Conservation (phyloP, 805 yeast species). For the Jamesozyma rosinii region DNA sequence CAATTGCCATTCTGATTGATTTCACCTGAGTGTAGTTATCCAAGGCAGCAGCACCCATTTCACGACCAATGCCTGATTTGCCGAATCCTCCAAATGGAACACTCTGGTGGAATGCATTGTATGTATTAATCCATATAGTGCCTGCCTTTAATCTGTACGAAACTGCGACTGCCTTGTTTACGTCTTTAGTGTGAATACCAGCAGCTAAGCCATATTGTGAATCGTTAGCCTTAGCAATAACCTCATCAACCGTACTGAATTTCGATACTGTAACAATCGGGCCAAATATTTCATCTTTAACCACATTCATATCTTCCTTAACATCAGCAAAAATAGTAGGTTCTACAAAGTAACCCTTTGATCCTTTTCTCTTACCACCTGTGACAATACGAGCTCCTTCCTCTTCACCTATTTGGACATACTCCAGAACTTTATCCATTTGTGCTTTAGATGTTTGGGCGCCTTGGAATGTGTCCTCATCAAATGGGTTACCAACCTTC, state of each 20-base stretch:
- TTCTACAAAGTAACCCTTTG: conserved; percentile 57
- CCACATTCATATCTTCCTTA: conserved; percentile 56
- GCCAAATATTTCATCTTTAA: conserved; percentile 77
- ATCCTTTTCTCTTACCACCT: conserved; percentile 58
- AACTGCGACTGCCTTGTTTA: conserved; percentile 67
- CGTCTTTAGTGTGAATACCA: conserved; percentile 72
- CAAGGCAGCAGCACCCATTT: conserved; percentile 82
- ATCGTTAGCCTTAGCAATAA: conserved; percentile 66
- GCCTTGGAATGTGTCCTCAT: conserved; percentile 72
- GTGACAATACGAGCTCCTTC: conserved; percentile 75
- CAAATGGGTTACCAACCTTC: conserved; percentile 79
- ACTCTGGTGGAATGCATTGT: conserved; percentile 77
- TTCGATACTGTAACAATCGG: conserved; percentile 82
- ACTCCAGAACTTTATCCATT: conserved; percentile 65
- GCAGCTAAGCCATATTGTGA: conserved; percentile 83
- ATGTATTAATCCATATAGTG: conserved; percentile 84
- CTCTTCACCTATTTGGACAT: conserved; percentile 63
- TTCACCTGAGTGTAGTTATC: conserved; percentile 78
- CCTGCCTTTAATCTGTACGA: conserved; percentile 74
- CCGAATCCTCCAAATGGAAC: conserved; percentile 93
- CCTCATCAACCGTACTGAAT: conserved; percentile 78
- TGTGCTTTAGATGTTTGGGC: conserved; percentile 83
- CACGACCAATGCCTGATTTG: conserved; percentile 87
- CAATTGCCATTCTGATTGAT: conserved; percentile 45
- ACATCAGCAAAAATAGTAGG: conserved; percentile 74